Base-by-base conservation (phyloP, 2,329 filamentous ascomycete genomes). In the Apiospora sp. region DNA sequence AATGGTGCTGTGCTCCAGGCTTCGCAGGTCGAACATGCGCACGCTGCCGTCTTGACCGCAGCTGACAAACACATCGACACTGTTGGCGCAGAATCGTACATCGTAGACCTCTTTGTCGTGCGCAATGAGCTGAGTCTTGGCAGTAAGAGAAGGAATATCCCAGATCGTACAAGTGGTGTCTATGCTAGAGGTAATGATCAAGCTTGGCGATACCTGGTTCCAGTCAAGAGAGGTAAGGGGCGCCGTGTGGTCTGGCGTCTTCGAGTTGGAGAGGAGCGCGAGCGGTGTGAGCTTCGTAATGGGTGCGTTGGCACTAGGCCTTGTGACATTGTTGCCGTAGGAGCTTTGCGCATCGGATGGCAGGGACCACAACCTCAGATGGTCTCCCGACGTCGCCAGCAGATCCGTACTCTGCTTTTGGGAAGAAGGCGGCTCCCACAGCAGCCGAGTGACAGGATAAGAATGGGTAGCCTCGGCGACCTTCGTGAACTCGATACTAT, bases 101-200 rank as follows among this genome's bases (percentile, higher is more conserved):
- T 99, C 96, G 79, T 98, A 99, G 7, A 99, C 96, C 83, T 99
- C 96, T 83, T 98, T 98, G 84, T 99, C 96, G 82, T 99, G 96
- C 27, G 96, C 96, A 83, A 99, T 99, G 67, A 99, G 87, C 82
- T 99, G 96, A 1, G 96, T 99, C 85, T 99, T 99, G 70, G 96
- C 96, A 0, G 96, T 99, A 75, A 99, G 87, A 0, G 96, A 98
- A 4, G 96, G 96, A 72, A 99, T 99, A 82, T 99, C 96, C 96
- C 96, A 99, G 76, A 99, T 99, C 5, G 96, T 99, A 84, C 96
- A 99, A 7, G 96, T 99, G 1, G 96, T 99, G 81, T 99, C 96
- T 79, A 99, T 99, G 82, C 95, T 98, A 4, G 95, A 98, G 0
- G 96, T 99, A 79, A 99, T 99, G 80, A 99, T 99, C 71, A 99